Evolutionary conservation across 306 rosid species (phyloP).

Genomic region (Trifolium fragiferum): DNA sequence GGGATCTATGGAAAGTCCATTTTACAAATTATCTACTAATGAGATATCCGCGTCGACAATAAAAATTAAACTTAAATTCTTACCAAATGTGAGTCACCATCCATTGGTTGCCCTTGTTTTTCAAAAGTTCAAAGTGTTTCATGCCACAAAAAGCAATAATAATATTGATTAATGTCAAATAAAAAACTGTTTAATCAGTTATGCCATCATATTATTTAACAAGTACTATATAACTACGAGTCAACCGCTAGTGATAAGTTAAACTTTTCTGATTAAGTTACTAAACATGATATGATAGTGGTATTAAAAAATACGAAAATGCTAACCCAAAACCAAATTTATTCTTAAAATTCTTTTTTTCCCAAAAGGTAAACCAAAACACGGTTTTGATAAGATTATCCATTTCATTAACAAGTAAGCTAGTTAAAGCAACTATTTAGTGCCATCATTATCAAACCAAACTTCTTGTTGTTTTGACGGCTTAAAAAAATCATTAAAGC

Average conservation of each 20-base stretch:
- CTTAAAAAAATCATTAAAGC: slow-evolving; percentile 35
- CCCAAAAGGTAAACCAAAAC: slow-evolving; percentile 37
- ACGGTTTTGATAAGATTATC: slow-evolving; percentile 59
- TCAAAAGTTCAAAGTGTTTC: background rate
- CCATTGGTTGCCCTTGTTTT: slow-evolving; percentile 33
- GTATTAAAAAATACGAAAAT: background rate
- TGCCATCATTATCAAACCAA: slow-evolving; percentile 38
- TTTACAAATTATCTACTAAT: too few species aligned
- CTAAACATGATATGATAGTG: slow-evolving; percentile 1
- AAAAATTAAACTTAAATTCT: too few species aligned
- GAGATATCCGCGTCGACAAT: too few species aligned
- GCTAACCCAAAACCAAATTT: slow-evolving; percentile 30
- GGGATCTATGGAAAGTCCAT: too few species aligned
- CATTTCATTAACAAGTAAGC: slow-evolving; percentile 45
- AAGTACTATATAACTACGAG: slow-evolving; percentile 11
- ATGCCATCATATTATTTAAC: background rate
- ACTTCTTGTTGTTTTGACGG: slow-evolving; percentile 43
- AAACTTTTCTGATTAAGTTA: slow-evolving; percentile 7
- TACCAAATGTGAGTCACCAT: too few species aligned
- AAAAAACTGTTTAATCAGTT: slow-evolving; percentile 5
- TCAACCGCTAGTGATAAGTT: slow-evolving; percentile 9
- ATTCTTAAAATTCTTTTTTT: slow-evolving; percentile 56
- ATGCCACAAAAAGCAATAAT: background rate
- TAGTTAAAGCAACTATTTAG: slow-evolving; percentile 38
- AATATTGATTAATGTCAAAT: background rate